Conservation (phyloP, 495 filamentous ascomycete species). For the Haplographium delicatum region DNA sequence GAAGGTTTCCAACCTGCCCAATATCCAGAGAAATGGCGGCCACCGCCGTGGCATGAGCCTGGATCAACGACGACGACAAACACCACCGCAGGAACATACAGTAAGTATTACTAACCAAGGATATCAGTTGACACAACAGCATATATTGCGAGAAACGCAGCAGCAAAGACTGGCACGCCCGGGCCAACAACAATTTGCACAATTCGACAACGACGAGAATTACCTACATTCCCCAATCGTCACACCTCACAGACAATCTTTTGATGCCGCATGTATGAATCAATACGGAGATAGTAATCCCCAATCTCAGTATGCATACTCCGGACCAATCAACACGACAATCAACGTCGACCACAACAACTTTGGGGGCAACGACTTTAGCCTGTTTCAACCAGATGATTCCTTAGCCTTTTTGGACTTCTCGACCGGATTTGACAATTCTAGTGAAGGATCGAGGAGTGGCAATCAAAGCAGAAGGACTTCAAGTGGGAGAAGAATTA, state of each 20-base stretch:
- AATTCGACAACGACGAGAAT: slow-evolving; percentile 30
- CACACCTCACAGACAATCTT: slow-evolving; percentile 40
- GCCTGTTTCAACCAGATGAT: slow-evolving; percentile 18
- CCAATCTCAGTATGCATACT: slow-evolving; percentile 23
- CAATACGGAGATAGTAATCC: slow-evolving; percentile 23
- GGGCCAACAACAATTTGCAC: slow-evolving; percentile 36
- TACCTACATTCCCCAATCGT: slow-evolving; percentile 44
- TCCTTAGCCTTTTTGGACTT: slow-evolving; percentile 23
- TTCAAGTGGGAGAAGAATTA: slow-evolving; percentile 38
- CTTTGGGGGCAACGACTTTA: slow-evolving; percentile 26
- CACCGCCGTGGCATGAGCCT: slow-evolving; percentile 78
- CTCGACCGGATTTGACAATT: slow-evolving; percentile 16
- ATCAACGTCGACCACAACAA: slow-evolving; percentile 39
- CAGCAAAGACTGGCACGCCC: slow-evolving; percentile 54
- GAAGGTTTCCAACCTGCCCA: slow-evolving; percentile 57
- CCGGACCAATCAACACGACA: slow-evolving; percentile 34
- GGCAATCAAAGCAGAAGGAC: slow-evolving; percentile 28
- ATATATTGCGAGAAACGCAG: slow-evolving; percentile 42
- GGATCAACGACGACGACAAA: slow-evolving; percentile 57
- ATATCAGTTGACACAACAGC: slow-evolving; percentile 74
- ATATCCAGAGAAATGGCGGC: slow-evolving; percentile 46
- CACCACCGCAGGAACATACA: slow-evolving; percentile 45
- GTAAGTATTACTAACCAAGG: slow-evolving; percentile 63
- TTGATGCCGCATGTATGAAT: slow-evolving; percentile 37
- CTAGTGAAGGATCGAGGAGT: slow-evolving; percentile 2